Conservation (phyloP, 805 yeast genomes). For the Zygoascus biomembranicola region DNA sequence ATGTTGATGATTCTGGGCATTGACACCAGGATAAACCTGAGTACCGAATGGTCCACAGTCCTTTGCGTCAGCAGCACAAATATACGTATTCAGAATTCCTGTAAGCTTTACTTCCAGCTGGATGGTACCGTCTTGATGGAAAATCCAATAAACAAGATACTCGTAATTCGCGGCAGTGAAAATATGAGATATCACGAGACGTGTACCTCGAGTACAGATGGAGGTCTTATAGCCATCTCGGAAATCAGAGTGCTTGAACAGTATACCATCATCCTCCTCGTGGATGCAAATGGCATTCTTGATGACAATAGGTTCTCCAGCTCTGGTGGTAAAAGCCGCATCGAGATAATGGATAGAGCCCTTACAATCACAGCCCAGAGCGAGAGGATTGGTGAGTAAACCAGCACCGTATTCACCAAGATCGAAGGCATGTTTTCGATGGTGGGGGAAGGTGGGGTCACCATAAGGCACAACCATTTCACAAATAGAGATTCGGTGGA, state of each 20-base stretch:
- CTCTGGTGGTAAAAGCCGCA: constrained; percentile 62
- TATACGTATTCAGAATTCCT: constrained; percentile 72
- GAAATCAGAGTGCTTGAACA: constrained; percentile 77
- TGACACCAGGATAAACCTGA: constrained; percentile 67
- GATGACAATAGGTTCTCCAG: constrained; percentile 61
- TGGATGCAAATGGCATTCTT: constrained; percentile 78
- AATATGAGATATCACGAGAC: constrained; percentile 66
- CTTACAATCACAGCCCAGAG: constrained; percentile 78
- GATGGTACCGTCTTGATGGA: constrained; percentile 78
- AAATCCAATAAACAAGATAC: constrained; percentile 75
- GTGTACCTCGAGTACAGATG: constrained; percentile 60
- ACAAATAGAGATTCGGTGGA: constrained; percentile 68
- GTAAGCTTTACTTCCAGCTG: constrained; percentile 72
- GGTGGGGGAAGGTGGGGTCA: constrained; percentile 70
- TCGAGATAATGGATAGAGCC: constrained; percentile 79
- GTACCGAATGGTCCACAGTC: constrained; percentile 69
- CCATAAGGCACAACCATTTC: constrained; percentile 88
- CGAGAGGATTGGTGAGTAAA: constrained; percentile 69
- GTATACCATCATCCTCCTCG: constrained; percentile 76
- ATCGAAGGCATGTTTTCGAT: constrained; percentile 79
- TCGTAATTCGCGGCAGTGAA: constrained; percentile 85
- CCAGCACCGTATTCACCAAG: constrained; percentile 88
- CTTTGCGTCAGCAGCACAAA: constrained; percentile 35
- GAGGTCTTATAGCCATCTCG: constrained; percentile 68
- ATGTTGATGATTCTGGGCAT: constrained; percentile 85